Percentiles rank a stretch among this genome's conserved stretches.
These are phyloP conservation scores for Plasmodium malariae DNA, from an alignment of 169 alveolate species.

Conservation along the genomic window DNA sequence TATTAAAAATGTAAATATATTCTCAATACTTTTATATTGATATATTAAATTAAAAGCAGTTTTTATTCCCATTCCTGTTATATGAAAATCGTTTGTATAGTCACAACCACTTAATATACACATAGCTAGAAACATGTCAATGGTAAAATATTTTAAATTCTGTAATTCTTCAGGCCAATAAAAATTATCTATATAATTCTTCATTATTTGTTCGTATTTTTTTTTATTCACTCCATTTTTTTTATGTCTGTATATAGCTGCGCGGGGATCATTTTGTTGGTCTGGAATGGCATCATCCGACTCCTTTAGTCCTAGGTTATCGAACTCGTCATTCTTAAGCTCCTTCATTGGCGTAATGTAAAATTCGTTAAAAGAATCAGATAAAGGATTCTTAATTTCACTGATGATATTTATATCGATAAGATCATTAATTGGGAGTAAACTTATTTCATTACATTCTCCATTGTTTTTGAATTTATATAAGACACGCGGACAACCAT, in stretches of 20 bases:
- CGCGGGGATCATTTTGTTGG: not conserved
- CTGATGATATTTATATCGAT: slow-evolving; percentile 60
- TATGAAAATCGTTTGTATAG: slow-evolving; percentile 86
- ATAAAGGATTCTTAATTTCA: slow-evolving; percentile 44
- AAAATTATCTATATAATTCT: slow-evolving; percentile 48
- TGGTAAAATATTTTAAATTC: slow-evolving; percentile 79
- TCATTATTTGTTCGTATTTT: slow-evolving; percentile 62
- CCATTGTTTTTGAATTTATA: slow-evolving; percentile 87
- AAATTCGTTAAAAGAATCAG: slow-evolving; percentile 38
- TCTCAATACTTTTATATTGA: slow-evolving; percentile 77
- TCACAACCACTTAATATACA: slow-evolving; percentile 87
- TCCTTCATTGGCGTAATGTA: slow-evolving; percentile 51
- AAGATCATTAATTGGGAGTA: slow-evolving; percentile 68
- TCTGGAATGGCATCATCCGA: not conserved
- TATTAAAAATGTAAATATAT: slow-evolving; percentile 68
- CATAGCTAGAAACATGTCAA: slow-evolving; percentile 84
- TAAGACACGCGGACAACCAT: slow-evolving; percentile 93
- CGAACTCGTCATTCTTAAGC: not conserved
- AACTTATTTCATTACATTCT: slow-evolving; percentile 80
- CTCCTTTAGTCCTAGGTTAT: not conserved
- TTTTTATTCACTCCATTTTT: not conserved
- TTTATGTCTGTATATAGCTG: not conserved
- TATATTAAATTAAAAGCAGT: slow-evolving; percentile 80
- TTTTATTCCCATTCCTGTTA: slow-evolving; percentile 86
- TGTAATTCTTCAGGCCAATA: slow-evolving; percentile 76